A percentile compares a stretch with the other conserved stretches of the same genome.
These are phyloP conservation scores for Citrullus colocynthis DNA, from an alignment of 306 rosid genomes.

Conservation along the genomic window DNA sequence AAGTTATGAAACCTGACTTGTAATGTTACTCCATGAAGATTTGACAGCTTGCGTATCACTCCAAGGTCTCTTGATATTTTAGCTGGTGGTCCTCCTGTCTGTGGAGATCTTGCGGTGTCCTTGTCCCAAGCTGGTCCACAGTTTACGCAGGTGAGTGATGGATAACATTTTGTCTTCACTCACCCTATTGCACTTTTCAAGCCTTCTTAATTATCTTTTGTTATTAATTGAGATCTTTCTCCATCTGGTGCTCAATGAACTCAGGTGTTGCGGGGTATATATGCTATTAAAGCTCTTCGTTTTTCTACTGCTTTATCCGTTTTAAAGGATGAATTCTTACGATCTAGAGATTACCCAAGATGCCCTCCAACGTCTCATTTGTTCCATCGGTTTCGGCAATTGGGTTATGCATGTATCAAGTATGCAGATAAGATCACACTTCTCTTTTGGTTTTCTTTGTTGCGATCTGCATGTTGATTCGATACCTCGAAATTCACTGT, in stretches of 20 bases:
- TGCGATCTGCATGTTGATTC: background rate
- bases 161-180: slow-evolving; percentile 2
- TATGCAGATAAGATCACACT: slow-evolving; percentile 23
- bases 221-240: slow-evolving; percentile 12
- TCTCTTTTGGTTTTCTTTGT: background rate
- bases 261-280: slow-evolving; percentile 85
- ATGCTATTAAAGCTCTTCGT: slow-evolving; percentile 85
- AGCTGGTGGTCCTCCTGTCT: slow-evolving; percentile 92
- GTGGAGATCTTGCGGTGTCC: slow-evolving; percentile 99
- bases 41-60: slow-evolving; percentile 95
- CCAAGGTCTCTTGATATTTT: slow-evolving; percentile 95
- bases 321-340: slow-evolving; percentile 80
- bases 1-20: slow-evolving; percentile 15
- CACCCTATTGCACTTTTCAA: background rate
- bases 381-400: slow-evolving; percentile 78
- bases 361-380: slow-evolving; percentile 96
- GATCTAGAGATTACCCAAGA: slow-evolving; percentile 95
- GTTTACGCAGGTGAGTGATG: slow-evolving; percentile 72
- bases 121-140: slow-evolving; percentile 98
- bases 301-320: slow-evolving; percentile 78
- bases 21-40: slow-evolving; percentile 48
- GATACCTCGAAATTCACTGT: background rate
- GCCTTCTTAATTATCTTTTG: background rate
- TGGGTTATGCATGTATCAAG: slow-evolving; percentile 94
- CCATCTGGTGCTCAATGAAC: slow-evolving; percentile 17